Percentiles rank a stretch among this genome's conserved stretches.
phyloP scores from a whole-genome alignment of 371 early-diverging fungal species.

The Mortierella sp. region DNA sequence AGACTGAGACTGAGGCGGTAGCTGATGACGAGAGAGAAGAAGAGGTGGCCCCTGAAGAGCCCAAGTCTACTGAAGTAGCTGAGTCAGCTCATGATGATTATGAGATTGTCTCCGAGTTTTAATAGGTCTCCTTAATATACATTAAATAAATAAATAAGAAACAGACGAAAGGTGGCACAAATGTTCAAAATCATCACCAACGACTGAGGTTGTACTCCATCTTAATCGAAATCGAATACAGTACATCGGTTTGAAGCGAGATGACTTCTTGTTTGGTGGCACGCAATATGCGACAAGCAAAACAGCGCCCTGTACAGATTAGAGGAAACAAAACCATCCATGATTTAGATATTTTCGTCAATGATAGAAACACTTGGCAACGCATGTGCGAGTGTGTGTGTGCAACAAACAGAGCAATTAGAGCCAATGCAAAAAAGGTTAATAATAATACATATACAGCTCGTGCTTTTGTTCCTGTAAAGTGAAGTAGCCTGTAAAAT shows the following conservation, averaged over 20 bases:
- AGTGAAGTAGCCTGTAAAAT: neutral
- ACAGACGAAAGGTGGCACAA: no score
- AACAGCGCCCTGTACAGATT: neutral
- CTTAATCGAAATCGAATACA: no score
- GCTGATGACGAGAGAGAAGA: slow-evolving; percentile 1
- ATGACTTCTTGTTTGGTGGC: no score
- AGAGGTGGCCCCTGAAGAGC: neutral
- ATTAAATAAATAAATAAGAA: neutral
- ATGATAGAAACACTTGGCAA: no score
- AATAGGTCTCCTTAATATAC: neutral
- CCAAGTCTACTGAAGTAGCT: neutral
- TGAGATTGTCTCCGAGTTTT: slow-evolving; percentile 37
- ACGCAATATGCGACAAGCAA: neutral
- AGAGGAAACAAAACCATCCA: no score
- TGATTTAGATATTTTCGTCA: no score
- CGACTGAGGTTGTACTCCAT: no score
- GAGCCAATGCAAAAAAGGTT: neutral
- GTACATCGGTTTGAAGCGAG: no score
- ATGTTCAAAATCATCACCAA: no score
- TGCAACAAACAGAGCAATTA: no score
- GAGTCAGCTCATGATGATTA: slow-evolving; percentile 35
- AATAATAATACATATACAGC: neutral
- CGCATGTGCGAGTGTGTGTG: no score
- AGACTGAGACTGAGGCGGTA: neutral
- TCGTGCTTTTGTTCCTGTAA: neutral